Evolutionary conservation across 2,329 filamentous ascomycete species (phyloP).

Genomic region (Fusarium chuoi): DNA sequence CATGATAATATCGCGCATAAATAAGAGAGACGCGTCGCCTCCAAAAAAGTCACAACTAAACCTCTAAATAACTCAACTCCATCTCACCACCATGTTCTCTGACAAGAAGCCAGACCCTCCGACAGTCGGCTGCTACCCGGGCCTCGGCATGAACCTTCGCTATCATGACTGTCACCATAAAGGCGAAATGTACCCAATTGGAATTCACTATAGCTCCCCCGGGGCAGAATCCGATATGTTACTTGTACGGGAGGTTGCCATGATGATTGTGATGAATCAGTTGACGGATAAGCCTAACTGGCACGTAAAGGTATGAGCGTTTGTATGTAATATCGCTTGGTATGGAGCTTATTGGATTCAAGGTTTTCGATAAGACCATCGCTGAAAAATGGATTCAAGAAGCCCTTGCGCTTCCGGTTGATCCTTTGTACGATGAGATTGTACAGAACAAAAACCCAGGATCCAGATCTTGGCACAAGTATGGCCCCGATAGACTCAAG

Average conservation of each 20-base stretch:
- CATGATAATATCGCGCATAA: not conserved
- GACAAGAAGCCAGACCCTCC: not conserved
- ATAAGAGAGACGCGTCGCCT: not conserved
- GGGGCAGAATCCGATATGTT: conserved; percentile 6
- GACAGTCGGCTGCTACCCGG: not conserved
- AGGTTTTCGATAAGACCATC: conserved; percentile 14
- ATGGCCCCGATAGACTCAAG: not conserved
- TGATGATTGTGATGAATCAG: conserved; percentile 44
- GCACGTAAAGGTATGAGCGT: conserved; percentile 31
- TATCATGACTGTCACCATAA: not conserved
- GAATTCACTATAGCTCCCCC: fast-evolving
- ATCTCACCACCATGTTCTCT: not conserved
- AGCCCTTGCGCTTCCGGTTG: conserved; percentile 15
- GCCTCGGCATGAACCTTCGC: conserved; percentile 6
- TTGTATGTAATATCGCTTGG: fast-evolving
- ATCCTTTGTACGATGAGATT: conserved; percentile 13
- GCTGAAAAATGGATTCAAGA: conserved; percentile 23
- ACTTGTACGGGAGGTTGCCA: conserved; percentile 31
- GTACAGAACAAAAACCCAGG: not conserved
- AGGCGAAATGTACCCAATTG: not conserved
- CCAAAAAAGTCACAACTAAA: not conserved
- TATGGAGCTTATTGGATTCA: fast-evolving
- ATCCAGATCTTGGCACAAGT: fast-evolving
- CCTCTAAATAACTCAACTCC: not conserved
- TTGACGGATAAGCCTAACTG: conserved; percentile 44